Percentiles rank a stretch among this genome's conserved stretches.
Evolutionary conservation across 106 monocot genomes (phyloP).

Genomic region (Dioscorea dumetorum): DNA sequence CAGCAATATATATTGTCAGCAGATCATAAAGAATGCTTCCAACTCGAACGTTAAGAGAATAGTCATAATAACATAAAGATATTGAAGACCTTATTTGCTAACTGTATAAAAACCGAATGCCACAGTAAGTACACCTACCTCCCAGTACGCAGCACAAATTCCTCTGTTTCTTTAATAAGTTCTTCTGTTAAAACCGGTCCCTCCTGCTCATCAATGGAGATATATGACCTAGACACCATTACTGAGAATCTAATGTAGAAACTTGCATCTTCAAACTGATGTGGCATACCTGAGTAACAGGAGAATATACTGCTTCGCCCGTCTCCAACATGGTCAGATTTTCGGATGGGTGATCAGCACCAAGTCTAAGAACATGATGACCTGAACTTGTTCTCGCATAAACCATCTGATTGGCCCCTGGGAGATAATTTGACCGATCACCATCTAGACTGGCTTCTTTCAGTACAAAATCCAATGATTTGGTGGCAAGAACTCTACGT

Average conservation of each 20-base stretch:
- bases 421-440: neutral
- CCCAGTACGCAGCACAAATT: constrained; percentile 81
- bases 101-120: neutral
- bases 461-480: constrained; percentile 41
- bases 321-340: constrained; percentile 82
- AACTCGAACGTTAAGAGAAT: no score
- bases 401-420: constrained; percentile 9
- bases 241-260: neutral
- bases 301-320: constrained; percentile 77
- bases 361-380: constrained; percentile 69
- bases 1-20: constrained; percentile 2
- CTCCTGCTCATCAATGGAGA: constrained; percentile 41
- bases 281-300: constrained; percentile 55
- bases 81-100: neutral
- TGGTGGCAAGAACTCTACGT: constrained; percentile 31
- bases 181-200: constrained; percentile 88
- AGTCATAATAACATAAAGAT: neutral
- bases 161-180: constrained; percentile 85
- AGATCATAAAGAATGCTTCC: neutral
- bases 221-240: neutral
- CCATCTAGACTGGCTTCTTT: constrained; percentile 20
- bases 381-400: constrained; percentile 57
- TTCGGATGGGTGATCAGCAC: constrained; percentile 60
- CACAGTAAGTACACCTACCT: constrained; percentile 32
- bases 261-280: neutral